Base-by-base conservation (phyloP, 2,329 filamentous ascomycete genomes). In the Aquanectria penicillioides region DNA sequence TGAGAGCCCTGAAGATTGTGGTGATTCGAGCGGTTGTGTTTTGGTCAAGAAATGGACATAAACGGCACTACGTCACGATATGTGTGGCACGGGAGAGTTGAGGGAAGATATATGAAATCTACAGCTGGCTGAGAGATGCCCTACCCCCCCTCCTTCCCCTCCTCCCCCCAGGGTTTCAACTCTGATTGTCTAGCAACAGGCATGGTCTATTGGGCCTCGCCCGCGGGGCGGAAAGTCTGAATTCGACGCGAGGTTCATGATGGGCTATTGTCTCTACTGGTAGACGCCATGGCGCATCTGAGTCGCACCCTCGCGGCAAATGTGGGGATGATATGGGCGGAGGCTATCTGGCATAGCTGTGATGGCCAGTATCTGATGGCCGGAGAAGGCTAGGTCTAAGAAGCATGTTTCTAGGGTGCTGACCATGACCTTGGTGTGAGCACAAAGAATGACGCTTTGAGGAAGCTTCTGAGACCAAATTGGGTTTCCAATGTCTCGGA, bases 161-260 rank as follows among this genome's bases (percentile, higher is more conserved):
- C n/a, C n/a, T n/a, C n/a, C n/a, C n/a, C n/a, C n/a, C n/a, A n/a
- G n/a, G 23, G n/a, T 11, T 49, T 44, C 23, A 41, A 43, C 56
- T 46, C 31, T 57, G 33, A 41, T 44, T 41, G 54, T 25, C n/a
- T n/a, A n/a, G n/a, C n/a, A n/a, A n/a, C 25, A 55, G 52, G 43
- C 37, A 51, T 58, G 57, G 40, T 40, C 36, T 49, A 53, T 33
- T 12, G 46, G 44, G 23, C 37, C 37, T 49, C 44, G 28, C 48
- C 67, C 61, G 63, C 55, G 23, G 7, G 36, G 38, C 22, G 34
- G 15, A 64, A 68, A 61, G 52, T 58, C 31, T 62, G 59, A 67
- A 60, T 52, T 48, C 15, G 22, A 37, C 26, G 7, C 36, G 6
- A 51, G 25, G 26, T 48, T 52, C 37, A 54, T 38, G 56, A 55